Evolutionary conservation across 768 basidiomycete genomes (phyloP), one percentile per base, ranked within the genome.

Genomic region (Suillus lakei): DNA sequence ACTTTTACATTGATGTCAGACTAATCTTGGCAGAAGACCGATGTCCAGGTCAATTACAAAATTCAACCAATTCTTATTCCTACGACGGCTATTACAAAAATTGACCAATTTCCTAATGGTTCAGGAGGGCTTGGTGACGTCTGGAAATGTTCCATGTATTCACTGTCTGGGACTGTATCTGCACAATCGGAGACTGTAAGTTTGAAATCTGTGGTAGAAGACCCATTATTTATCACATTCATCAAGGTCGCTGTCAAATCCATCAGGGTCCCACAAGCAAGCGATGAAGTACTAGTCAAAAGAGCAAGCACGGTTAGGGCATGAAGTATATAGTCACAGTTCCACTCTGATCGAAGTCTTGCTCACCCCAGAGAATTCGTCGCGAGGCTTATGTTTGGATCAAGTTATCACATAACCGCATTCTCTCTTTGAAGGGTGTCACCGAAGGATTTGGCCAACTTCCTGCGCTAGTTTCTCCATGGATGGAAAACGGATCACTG

Each of bases 381-480:
- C 68, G 70, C 46, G 77, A 77, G 64, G 72, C 73, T 41, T 63
- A 78, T 23, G 63, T 77, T 8, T 78, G 74, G 76, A 64, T 74
- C 51, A 76, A 74, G 18, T 65, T 77, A 23, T 65, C 67, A 13
- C 74, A 74, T 58, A 63, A 34, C 23, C 76, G 77, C 55, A 71
- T 77, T 41, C 72, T 77, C 28, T 70, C 74, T 0, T 73, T 77
- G 53, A 70, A 75, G n/a, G 76, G 77, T 10, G 62, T 74, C 13
- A 53, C 67, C 28, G 69, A 46, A 53, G 16, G 66, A 4, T n/a
- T 61, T 12, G 63, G 53, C 34, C 62, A 4, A n/a, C n/a, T n/a
- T n/a, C n/a, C n/a, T n/a, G n/a, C n/a, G n/a, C n/a, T n/a, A n/a
- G n/a, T n/a, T n/a, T 71, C 73, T 60, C 71, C 70, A 4, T 77